Conservation (phyloP, 495 filamentous ascomycete genomes). For the Pseudoneurospora amorphoporcata region DNA sequence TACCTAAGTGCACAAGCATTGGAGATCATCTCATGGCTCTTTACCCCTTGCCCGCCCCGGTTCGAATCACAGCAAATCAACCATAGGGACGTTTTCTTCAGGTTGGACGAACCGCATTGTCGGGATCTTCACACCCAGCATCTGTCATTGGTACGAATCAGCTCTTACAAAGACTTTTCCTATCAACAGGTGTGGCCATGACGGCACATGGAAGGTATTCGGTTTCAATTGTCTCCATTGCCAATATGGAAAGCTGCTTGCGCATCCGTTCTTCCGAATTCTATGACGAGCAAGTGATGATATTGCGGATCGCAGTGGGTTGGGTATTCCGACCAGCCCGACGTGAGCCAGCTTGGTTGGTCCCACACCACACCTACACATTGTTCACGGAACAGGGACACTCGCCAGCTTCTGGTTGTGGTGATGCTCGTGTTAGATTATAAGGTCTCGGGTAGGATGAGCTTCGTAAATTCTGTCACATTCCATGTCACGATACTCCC, state of each 20-base stretch:
- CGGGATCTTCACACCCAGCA: background rate
- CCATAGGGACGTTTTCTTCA: background rate
- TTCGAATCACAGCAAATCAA: background rate
- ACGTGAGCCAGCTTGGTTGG: background rate
- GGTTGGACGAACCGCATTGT: background rate
- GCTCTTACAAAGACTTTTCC: background rate
- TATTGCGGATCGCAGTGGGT: background rate
- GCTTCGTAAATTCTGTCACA: background rate
- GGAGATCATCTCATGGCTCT: no score
- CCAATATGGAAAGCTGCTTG: background rate
- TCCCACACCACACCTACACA: background rate
- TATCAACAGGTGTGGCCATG: background rate
- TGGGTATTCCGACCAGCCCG: background rate
- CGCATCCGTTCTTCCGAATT: background rate
- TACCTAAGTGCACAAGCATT: no score
- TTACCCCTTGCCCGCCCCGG: no score
- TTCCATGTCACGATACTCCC: background rate
- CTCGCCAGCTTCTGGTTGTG: background rate
- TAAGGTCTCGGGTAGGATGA: background rate
- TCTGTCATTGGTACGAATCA: background rate
- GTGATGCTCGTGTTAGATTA: background rate
- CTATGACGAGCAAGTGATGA: background rate
- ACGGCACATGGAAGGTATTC: background rate
- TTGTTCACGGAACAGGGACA: background rate
- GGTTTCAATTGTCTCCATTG: background rate